These are phyloP conservation scores for Eutrema yunnanense DNA, from an alignment of 345 rosid genomes.

Conservation along the genomic window DNA sequence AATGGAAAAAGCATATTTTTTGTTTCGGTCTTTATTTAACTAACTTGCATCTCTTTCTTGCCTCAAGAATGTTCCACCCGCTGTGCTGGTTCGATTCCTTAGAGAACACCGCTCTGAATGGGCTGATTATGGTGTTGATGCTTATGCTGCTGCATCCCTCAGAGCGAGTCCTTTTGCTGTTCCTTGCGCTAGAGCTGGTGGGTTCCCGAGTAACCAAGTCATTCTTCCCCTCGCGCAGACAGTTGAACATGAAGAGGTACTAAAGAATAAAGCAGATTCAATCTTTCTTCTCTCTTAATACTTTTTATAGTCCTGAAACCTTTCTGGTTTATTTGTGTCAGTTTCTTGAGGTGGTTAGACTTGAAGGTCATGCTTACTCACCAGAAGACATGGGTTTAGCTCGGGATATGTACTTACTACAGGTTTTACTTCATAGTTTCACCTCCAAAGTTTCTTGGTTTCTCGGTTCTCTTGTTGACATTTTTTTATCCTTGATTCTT, in stretches of 20 bases:
- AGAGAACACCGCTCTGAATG: constrained; percentile 98
- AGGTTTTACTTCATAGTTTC: constrained; percentile 37
- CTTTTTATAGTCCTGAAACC: background rate
- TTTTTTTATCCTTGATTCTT: background rate
- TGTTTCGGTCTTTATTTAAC: background rate
- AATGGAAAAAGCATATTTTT: background rate
- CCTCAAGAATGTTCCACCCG: constrained; percentile 79
- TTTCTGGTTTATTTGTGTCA: constrained; percentile 14
- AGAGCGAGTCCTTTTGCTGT: constrained; percentile 79
- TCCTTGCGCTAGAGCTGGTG: constrained; percentile 82
- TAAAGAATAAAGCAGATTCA: background rate
- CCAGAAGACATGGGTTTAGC: constrained; percentile 85
- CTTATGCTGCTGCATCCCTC: constrained; percentile 79
- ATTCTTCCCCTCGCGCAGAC: constrained; percentile 91
- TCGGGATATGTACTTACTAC: constrained; percentile 87
- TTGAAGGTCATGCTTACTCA: constrained; percentile 84
- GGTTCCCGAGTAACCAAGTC: constrained; percentile 87
- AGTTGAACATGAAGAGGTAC: constrained; percentile 91
- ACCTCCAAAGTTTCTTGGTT: background rate
- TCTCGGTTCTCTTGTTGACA: background rate
- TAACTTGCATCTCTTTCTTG: constrained; percentile 19
- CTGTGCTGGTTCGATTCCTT: constrained; percentile 77
- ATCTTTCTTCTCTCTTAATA: background rate
- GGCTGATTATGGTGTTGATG: constrained; percentile 94
- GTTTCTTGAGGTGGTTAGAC: constrained; percentile 92